phyloP scores from a whole-genome alignment of 805 yeast species.

The Lipomyces oligophaga region DNA sequence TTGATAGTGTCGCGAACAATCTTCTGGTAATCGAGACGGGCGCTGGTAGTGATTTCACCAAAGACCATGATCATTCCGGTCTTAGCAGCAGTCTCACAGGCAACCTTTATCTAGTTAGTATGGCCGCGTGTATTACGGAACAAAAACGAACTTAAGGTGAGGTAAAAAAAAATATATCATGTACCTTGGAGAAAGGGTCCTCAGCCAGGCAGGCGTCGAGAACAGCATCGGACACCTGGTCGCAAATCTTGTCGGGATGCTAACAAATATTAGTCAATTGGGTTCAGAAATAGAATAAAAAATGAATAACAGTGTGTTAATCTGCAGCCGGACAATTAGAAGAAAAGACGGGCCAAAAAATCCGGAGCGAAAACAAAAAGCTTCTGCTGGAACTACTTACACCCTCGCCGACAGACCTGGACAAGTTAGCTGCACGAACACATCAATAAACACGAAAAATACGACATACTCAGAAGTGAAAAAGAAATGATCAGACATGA shows the following conservation, averaged over 20 bases:
- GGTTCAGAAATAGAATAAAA: too few relatives aligned
- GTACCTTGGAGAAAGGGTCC: constrained; percentile 85
- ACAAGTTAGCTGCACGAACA: not conserved
- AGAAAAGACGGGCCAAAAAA: not conserved
- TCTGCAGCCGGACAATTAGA: not conserved
- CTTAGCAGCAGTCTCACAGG: constrained; percentile 98
- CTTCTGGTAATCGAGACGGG: constrained; percentile 92
- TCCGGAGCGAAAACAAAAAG: not conserved
- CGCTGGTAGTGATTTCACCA: constrained; percentile 98
- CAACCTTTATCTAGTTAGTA: constrained; percentile 49
- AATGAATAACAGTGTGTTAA: constrained; percentile 1
- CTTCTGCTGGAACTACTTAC: constrained; percentile 28
- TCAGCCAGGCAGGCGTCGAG: constrained; percentile 93
- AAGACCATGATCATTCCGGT: constrained; percentile 99
- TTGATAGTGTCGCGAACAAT: constrained; percentile 97
- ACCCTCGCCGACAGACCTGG: constrained; percentile 60
- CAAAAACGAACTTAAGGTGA: not conserved
- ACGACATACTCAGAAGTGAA: constrained; percentile 55
- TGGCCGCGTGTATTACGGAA: too few relatives aligned
- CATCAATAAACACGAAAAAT: constrained; percentile 2
- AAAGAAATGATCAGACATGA: constrained; percentile 46
- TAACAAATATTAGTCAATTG: not conserved
- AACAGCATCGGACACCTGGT: constrained; percentile 97
- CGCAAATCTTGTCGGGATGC: constrained; percentile 64
- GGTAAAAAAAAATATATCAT: not conserved